These are phyloP conservation scores for Craspedostauros australis DNA, from an alignment of 108 stramenopile species.

Conservation along the genomic window DNA sequence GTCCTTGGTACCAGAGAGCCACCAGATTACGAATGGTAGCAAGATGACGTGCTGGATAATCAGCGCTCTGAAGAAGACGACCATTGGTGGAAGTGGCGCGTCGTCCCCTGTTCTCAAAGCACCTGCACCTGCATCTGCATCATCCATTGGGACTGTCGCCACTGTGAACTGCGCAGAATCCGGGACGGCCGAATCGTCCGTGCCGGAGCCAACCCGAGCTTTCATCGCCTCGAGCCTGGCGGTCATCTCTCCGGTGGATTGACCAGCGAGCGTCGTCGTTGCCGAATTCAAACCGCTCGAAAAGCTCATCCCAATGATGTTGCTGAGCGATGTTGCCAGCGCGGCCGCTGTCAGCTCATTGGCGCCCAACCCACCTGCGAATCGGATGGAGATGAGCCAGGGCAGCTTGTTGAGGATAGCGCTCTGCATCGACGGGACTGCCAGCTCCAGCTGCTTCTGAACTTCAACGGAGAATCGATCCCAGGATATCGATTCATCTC, in stretches of 20 bases:
- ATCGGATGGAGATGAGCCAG: slow-evolving; percentile 28
- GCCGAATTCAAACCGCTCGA: slow-evolving; percentile 30
- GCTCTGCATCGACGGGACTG: slow-evolving; percentile 13
- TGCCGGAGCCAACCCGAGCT: neutral
- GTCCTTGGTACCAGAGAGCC: slow-evolving; percentile 37
- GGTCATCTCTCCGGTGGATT: neutral
- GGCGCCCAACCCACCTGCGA: slow-evolving; percentile 27
- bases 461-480: neutral
- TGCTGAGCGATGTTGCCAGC: slow-evolving; percentile 35
- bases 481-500: too few species aligned
- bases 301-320: slow-evolving; percentile 35
- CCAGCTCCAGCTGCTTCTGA: slow-evolving; percentile 7
- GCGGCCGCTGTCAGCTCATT: slow-evolving; percentile 40
- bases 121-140: neutral
- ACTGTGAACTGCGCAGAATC: neutral
- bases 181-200: neutral
- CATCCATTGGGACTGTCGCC: neutral
- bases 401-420: slow-evolving; percentile 35
- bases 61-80: slow-evolving; percentile 43
- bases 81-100: slow-evolving; percentile 29
- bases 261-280: too few species aligned
- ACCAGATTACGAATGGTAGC: slow-evolving; percentile 44
- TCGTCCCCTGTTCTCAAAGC: neutral
- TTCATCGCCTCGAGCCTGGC: neutral
- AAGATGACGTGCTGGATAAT: slow-evolving; percentile 40